Percentiles rank a stretch among this genome's conserved stretches.
These are phyloP conservation scores for Roridomyces roridus DNA, from an alignment of 768 basidiomycete species.

Conservation along the genomic window DNA sequence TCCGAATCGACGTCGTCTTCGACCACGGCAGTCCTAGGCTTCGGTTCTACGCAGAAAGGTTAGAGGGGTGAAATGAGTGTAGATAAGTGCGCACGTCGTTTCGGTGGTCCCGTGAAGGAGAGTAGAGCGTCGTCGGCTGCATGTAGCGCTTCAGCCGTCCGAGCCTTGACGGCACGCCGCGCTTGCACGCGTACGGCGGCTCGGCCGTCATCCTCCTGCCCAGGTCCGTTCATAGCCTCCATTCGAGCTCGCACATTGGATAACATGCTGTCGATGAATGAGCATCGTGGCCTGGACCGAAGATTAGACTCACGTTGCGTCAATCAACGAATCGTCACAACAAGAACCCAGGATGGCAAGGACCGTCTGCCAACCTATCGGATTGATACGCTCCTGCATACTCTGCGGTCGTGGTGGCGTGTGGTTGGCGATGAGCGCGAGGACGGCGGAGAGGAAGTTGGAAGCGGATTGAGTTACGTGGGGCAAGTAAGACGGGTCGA, in stretches of 20 bases:
- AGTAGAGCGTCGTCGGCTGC: constrained; percentile 8
- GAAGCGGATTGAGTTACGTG: constrained; percentile 51
- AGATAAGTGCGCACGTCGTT: constrained; percentile 6
- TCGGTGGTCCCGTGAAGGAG: neutral
- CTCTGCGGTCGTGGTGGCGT: constrained; percentile 61
- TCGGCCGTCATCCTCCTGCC: neutral
- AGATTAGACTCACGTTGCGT: constrained; percentile 40
- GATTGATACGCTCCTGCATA: constrained; percentile 68
- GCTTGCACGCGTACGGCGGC: neutral
- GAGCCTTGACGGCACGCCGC: neutral
- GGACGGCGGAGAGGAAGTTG: constrained; percentile 53
- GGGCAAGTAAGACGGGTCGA: constrained; percentile 36
- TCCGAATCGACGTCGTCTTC: constrained; percentile 12
- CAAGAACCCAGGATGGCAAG: constrained; percentile 55
- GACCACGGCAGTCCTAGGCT: neutral
- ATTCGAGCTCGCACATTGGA: constrained; percentile 13
- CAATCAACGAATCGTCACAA: constrained; percentile 38
- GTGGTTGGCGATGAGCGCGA: constrained; percentile 61
- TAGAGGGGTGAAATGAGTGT: neutral
- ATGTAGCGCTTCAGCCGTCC: neutral
- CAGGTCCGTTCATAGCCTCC: constrained; percentile 17
- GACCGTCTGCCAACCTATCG: constrained; percentile 70
- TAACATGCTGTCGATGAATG: neutral
- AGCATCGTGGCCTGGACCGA: neutral
- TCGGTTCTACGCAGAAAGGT: neutral